These are phyloP conservation scores for Globisporangium viniferum DNA, from an alignment of 352 stramenopile species.

Conservation along the genomic window DNA sequence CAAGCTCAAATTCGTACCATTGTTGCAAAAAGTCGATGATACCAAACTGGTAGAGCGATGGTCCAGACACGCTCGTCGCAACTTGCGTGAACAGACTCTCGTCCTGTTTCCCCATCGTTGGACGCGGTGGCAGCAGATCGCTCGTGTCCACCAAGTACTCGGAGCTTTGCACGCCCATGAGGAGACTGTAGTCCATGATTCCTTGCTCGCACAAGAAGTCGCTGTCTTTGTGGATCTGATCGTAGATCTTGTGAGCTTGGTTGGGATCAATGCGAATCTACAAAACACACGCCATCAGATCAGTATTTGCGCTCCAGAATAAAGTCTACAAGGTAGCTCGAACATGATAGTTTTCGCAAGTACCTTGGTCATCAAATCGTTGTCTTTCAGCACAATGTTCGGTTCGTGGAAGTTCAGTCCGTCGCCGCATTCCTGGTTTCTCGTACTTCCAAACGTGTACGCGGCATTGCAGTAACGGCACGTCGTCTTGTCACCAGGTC, in stretches of 20 bases:
- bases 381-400: constrained; percentile 88
- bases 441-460: constrained; percentile 85
- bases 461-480: constrained; percentile 86
- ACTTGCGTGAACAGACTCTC: constrained; percentile 71
- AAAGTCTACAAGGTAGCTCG: background rate
- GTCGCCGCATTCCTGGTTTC: constrained; percentile 81
- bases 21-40: constrained; percentile 92
- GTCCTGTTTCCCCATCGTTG: constrained; percentile 38
- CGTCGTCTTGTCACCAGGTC: constrained; percentile 70
- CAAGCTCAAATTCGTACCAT: constrained; percentile 48
- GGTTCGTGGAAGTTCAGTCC: constrained; percentile 86
- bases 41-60: constrained; percentile 88
- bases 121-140: constrained; percentile 38
- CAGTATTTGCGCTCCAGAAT: background rate
- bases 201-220: constrained; percentile 87
- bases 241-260: constrained; percentile 81
- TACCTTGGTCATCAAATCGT: constrained; percentile 88
- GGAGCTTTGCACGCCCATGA: constrained; percentile 89
- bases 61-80: constrained; percentile 81
- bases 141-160: constrained; percentile 86
- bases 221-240: constrained; percentile 86
- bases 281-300: background rate
- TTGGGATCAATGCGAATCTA: constrained; percentile 76
- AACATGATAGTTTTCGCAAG: background rate
- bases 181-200: constrained; percentile 92